Evolutionary conservation across 179 eudicot species (phyloP), one percentile per base, ranked within the genome.

Genomic region (Carnegiea gigantea): DNA sequence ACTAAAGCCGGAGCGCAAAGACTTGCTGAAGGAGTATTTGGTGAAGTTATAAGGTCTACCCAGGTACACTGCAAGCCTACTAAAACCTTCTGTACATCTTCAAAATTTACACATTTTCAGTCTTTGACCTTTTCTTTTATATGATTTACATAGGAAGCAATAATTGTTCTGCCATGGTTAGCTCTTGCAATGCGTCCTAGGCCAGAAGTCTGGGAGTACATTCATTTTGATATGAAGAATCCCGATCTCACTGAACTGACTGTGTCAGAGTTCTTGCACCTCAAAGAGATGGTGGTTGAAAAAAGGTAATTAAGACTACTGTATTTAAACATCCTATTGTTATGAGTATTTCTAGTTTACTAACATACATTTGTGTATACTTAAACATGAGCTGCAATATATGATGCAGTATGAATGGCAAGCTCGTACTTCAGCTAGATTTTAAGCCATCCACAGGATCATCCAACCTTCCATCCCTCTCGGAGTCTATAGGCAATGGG

Each of bases 401-500:
- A 59, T 68, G 14, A 77, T 36, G 78, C 53, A 86, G 85, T 36
- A 67, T 15, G 23, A 89, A 89, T 59, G 93, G 87, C 12, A 88
- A 93, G 83, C 89, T 89, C 77, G 92, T 92, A 59, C 94, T 93
- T 51, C 96, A 93, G 84, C 84, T 93, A 79, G 94, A 93, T 79
- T 93, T 93, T 54, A 96, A 90, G 62, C 98, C 98, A 3, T 92
- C 89, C 85, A 90, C 87, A 1, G 89, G 90, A 33, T 88, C 92
- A 43, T 84, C 87, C 65, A 93, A 92, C 12, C 88, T 85, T 78
- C 98, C 98, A 12, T 88, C 90, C 24, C 97, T 90, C 68, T 89
- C 97, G 51, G 89, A 91, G 77, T 92, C 93, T n/a, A 94, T 93
- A 44, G 97, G 95, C 5, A 90, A 94, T 84, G 98, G 98, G 12